Percentiles rank a stretch among this genome's conserved stretches.
Conservation (phyloP, 2,329 filamentous ascomycete species). For the Teratosphaeria gauchensis region DNA sequence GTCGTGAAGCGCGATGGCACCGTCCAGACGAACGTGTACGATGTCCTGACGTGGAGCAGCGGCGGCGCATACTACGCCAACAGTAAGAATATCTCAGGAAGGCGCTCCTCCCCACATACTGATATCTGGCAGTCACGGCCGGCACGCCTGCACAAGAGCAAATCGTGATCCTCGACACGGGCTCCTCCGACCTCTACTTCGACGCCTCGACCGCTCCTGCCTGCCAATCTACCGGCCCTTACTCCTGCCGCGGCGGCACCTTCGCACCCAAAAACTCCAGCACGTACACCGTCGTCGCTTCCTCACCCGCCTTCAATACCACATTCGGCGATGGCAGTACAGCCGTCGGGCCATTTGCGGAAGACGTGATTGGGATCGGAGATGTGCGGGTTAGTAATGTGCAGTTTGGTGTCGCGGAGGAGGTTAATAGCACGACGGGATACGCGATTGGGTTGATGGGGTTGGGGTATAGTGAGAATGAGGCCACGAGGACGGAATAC, state of each 20-base stretch:
- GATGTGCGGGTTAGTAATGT: slow-evolving; percentile 19
- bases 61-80: slow-evolving; percentile 28
- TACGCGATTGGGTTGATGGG: slow-evolving; percentile 24
- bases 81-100: slow-evolving; percentile 5
- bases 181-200: slow-evolving; percentile 25
- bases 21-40: slow-evolving; percentile 20
- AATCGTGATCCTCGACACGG: slow-evolving; percentile 26
- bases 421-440: slow-evolving; percentile 19
- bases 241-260: slow-evolving; percentile 22
- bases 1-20: slow-evolving; percentile 8
- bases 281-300: slow-evolving; percentile 16
- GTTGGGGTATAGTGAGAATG: slow-evolving; percentile 20
- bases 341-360: slow-evolving; percentile 18
- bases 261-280: slow-evolving; percentile 18
- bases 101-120: background rate
- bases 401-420: slow-evolving; percentile 22
- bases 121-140: slow-evolving; percentile 15
- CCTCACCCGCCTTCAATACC: slow-evolving; percentile 20
- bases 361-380: slow-evolving; percentile 21
- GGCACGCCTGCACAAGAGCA: slow-evolving; percentile 25
- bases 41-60: slow-evolving; percentile 21
- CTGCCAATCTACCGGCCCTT: slow-evolving; percentile 11
- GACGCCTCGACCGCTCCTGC: slow-evolving; percentile 17
- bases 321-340: slow-evolving; percentile 21
- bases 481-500: slow-evolving; percentile 20